Base-by-base conservation (phyloP, 176 grass and related monocot genomes). In the Carex parvula region DNA sequence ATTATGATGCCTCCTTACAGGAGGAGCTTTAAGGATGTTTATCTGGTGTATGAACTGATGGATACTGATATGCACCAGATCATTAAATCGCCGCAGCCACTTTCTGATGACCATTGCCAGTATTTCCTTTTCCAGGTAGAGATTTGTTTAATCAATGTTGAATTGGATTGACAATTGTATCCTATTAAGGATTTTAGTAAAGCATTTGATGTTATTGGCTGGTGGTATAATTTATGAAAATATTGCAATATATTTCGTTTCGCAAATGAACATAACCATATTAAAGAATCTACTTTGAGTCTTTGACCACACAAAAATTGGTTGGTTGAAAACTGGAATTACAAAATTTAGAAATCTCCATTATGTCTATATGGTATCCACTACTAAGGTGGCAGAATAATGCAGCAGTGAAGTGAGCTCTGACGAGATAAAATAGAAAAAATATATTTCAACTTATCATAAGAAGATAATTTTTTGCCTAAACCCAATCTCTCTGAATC, bases 31-130 rank as follows among this genome's bases (percentile, higher is more conserved):
- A 85, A 85, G 75, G 87, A 89, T 63, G 87, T 89, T 33, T 89
- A 89, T 53, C 42, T 89, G 12, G 87, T 89, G 14, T 89, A 89
- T 73, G 87, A 89, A 73, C 75, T 89, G 37, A 89, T 89, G 87
- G 87, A 81, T 72, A 89, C 87, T 18, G 87, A 89, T 85, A 42
- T 89, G 33, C 83, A 89, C 79, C 87, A 89, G 64, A 81, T 89
- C 63, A 89, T 89, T 20, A 89, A 81, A 18, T 89, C 87, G 0
- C 68, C 83, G 20, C 75, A 85, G 18, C 72, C 87, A 57, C 74
- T 89, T 20, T 89, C 83, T 52, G 79, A 89, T 56, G 87, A 89
- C 37, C 87, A 89, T 33, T 81, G 75, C 41, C 83, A 89, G 68
- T 89, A 81, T 60, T 89, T 89, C 50, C 83, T 89, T 44, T 89